A percentile compares a stretch with the other conserved stretches of the same genome.
Evolutionary conservation across 2,329 filamentous ascomycete genomes (phyloP).

Genomic region (Pseudogymnoascus sp.): DNA sequence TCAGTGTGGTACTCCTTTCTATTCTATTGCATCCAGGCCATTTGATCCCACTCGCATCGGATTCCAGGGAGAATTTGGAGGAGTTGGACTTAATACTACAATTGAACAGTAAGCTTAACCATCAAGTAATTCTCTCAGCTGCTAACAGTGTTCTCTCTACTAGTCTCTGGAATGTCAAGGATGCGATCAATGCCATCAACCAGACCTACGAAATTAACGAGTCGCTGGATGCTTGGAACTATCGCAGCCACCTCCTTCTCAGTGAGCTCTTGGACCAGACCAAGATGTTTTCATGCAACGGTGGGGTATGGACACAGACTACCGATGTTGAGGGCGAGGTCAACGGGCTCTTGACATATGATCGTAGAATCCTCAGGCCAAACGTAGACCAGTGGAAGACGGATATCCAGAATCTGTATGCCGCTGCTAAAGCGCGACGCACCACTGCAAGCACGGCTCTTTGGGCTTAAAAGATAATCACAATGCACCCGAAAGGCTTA

Average conservation of each 20-base stretch:
- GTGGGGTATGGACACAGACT: conserved; percentile 65
- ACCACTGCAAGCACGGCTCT: not conserved
- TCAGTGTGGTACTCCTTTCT: conserved; percentile 63
- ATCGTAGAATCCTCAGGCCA: conserved; percentile 52
- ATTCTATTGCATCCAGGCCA: conserved; percentile 48
- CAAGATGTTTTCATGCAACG: conserved; percentile 48
- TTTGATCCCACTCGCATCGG: conserved; percentile 54
- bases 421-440: conserved; percentile 37
- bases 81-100: conserved; percentile 57
- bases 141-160: not conserved
- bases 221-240: conserved; percentile 52
- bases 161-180: conserved; percentile 56
- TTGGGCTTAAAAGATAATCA: not conserved
- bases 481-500: not conserved
- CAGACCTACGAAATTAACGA: conserved; percentile 60
- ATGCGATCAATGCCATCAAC: conserved; percentile 52
- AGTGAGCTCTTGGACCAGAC: conserved; percentile 41
- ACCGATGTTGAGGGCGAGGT: conserved; percentile 69
- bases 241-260: conserved; percentile 49
- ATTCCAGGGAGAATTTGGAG: conserved; percentile 65
- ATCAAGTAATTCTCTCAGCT: not conserved
- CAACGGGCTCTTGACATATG: conserved; percentile 63
- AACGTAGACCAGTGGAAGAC: conserved; percentile 50
- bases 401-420: conserved; percentile 53
- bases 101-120: conserved; percentile 46